Percentiles rank a stretch among this genome's conserved stretches.
Evolutionary conservation across 306 rosid genomes (phyloP).

Genomic region (Ziziphus jujuba): DNA sequence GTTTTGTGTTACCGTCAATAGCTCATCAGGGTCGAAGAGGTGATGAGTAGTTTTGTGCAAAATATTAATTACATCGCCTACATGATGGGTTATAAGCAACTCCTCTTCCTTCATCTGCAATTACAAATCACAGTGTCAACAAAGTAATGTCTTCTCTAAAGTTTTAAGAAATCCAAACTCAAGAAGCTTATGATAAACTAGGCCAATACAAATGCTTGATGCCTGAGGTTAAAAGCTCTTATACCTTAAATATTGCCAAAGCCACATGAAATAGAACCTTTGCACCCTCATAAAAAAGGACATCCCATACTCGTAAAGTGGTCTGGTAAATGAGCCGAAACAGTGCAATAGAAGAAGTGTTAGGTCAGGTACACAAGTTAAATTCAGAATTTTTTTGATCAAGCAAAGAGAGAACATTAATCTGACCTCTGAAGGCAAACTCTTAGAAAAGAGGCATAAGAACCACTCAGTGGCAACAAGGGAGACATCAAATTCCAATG

Average conservation of each 20-base stretch:
- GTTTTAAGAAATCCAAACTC: background rate
- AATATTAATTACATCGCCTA: conserved; percentile 83
- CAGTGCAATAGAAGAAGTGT: conserved; percentile 25
- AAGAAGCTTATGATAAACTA: background rate
- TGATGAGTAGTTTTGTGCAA: conserved; percentile 85
- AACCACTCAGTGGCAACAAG: conserved; percentile 99
- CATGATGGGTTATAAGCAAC: conserved; percentile 75
- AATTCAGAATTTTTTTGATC: conserved; percentile 11
- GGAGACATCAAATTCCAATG: conserved; percentile 88
- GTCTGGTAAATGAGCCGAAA: conserved; percentile 45
- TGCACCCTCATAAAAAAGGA: conserved; percentile 94
- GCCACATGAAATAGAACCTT: conserved; percentile 90
- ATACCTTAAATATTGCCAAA: conserved; percentile 92
- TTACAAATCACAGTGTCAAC: conserved; percentile 27
- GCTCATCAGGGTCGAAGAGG: conserved; percentile 93
- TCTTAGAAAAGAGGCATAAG: conserved; percentile 90
- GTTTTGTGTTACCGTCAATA: conserved; percentile 59
- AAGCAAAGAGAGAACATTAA: conserved; percentile 2
- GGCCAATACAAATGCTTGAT: background rate
- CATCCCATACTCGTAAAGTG: conserved; percentile 94
- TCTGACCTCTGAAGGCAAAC: conserved; percentile 92
- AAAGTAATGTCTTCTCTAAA: background rate
- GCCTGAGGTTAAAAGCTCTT: background rate
- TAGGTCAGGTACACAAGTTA: conserved; percentile 15
- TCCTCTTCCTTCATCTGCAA: conserved; percentile 96